Conservation (phyloP, 2,329 filamentous ascomycete genomes). For the Penicillium sp. region DNA sequence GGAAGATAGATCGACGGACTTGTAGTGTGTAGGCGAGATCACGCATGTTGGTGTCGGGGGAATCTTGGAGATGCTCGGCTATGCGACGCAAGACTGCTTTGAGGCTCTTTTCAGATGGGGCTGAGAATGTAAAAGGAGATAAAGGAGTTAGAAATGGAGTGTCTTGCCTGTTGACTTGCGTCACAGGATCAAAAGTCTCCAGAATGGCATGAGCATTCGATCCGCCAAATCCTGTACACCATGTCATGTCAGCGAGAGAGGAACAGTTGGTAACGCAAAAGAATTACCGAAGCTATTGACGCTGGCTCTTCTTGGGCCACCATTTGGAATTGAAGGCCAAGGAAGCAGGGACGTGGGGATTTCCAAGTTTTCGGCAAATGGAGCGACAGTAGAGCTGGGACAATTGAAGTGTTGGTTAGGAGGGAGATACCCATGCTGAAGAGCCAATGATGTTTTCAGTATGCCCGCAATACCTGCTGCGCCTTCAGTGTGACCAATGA, state of each 20-base stretch:
- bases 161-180: background rate
- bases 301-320: background rate
- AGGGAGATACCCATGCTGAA: conserved; percentile 34
- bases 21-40: background rate
- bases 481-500: conserved; percentile 11
- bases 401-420: conserved; percentile 22
- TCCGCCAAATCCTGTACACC: background rate
- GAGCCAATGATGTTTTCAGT: conserved; percentile 30
- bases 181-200: background rate
- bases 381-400: conserved; percentile 16
- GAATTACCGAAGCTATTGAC: background rate
- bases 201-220: background rate
- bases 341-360: background rate
- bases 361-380: background rate
- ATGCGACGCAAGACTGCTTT: background rate
- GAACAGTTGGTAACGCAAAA: background rate
- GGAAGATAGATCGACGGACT: background rate
- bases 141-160: background rate
- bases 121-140: background rate
- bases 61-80: background rate
- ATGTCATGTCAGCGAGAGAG: background rate
- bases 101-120: background rate
- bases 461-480: conserved; percentile 25
- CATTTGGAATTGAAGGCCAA: background rate
- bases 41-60: background rate